Evolutionary conservation across 768 basidiomycete species (phyloP).

Genomic region (Cyclocybe cylindracea): DNA sequence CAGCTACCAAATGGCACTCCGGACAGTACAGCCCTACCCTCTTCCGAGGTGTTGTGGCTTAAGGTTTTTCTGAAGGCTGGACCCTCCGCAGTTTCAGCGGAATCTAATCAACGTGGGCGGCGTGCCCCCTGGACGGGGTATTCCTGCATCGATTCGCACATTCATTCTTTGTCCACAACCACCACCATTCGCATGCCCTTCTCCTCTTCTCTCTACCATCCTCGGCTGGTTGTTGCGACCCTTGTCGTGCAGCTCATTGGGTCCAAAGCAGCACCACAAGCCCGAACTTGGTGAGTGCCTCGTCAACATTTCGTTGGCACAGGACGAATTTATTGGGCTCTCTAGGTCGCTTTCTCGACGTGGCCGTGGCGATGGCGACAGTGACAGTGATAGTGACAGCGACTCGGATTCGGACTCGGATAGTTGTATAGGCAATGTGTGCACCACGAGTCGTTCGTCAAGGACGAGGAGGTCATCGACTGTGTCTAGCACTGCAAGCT

Average conservation of each 20-base stretch:
- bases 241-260: slow-evolving; percentile 16
- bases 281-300: no score
- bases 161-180: slow-evolving; percentile 1
- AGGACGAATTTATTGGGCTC: no score
- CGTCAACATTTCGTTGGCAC: no score
- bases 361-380: background rate
- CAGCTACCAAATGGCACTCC: no score
- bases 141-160: slow-evolving; percentile 2
- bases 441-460: background rate
- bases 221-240: slow-evolving; percentile 17
- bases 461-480: background rate
- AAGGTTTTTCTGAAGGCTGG: no score
- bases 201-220: slow-evolving; percentile 10
- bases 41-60: no score
- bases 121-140: background rate
- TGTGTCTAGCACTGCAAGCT: background rate
- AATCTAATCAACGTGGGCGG: no score
- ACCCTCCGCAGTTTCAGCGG: no score
- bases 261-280: slow-evolving; percentile 2
- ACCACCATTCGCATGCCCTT: slow-evolving; percentile 6
- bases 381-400: background rate
- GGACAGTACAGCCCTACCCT: no score
- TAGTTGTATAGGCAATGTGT: background rate
- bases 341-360: background rate
- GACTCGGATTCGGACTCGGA: background rate